phyloP scores from a whole-genome alignment of 2,329 filamentous ascomycete species.

The Scytalidium sp. region DNA sequence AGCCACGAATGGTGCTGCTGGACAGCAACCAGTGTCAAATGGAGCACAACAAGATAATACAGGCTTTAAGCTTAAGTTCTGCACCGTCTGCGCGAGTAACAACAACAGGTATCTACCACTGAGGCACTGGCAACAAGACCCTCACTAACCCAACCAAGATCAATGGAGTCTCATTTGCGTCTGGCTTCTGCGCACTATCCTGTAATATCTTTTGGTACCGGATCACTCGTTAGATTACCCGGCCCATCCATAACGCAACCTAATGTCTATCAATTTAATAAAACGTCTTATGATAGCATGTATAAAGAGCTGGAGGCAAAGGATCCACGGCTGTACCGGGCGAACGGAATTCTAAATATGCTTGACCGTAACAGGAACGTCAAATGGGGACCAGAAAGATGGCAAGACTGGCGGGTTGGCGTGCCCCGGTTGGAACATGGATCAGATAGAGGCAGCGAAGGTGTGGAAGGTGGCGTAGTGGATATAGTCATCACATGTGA shows the following conservation, averaged over 20 bases:
- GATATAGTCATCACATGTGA: constrained; percentile 97
- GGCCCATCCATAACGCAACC: constrained; percentile 89
- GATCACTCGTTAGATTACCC: constrained; percentile 87
- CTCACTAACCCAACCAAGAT: constrained; percentile 51
- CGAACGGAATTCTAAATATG: constrained; percentile 95
- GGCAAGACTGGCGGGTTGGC: constrained; percentile 95
- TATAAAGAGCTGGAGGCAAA: constrained; percentile 86
- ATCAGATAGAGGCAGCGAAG: constrained; percentile 72
- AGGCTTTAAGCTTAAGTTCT: constrained; percentile 91
- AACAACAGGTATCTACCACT: constrained; percentile 73
- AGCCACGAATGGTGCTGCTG: constrained; percentile 13
- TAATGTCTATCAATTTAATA: constrained; percentile 98
- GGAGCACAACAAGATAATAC: constrained; percentile 20
- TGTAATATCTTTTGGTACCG: constrained; percentile 97
- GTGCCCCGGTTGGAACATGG: constrained; percentile 75
- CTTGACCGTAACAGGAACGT: constrained; percentile 85
- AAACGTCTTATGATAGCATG: constrained; percentile 91
- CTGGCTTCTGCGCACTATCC: constrained; percentile 84
- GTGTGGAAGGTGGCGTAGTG: constrained; percentile 84
- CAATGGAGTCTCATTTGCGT: constrained; percentile 98
- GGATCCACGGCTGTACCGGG: constrained; percentile 81
- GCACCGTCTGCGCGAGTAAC: constrained; percentile 98
- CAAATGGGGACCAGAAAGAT: constrained; percentile 94
- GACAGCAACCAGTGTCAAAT: constrained; percentile 11
- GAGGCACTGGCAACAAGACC: constrained; percentile 1